Evolutionary conservation across 371 early-diverging fungal genomes (phyloP), one percentile per base, ranked within the genome.

Genomic region (Mucor sp.): DNA sequence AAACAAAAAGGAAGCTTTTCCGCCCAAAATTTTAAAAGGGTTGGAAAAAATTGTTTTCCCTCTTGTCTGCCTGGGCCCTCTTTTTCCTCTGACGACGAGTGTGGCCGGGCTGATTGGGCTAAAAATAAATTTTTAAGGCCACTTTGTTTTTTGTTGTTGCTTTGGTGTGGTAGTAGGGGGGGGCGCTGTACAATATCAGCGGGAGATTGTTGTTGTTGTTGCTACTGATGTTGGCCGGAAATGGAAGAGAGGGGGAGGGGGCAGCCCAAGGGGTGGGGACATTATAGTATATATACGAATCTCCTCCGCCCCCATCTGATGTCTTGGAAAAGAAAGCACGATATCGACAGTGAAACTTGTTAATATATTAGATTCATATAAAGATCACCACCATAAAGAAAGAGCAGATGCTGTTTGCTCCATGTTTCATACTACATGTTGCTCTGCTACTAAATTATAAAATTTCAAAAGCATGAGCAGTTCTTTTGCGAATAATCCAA

Each of bases 61-160:
- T 32, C 35, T 15, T 19, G n/a, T 2, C 9, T n/a, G n/a, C n/a
- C n/a, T 30, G 30, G 30, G 30, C 30, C 30, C 12, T 35, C 35
- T 35, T 35, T 35, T 21, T 33, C 17, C 11, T 19, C 33, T 21
- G 6, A 30, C 6, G 30, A 6, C 30, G n/a, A n/a, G n/a, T 33
- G 4, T 19, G 35, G 56, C 56, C 30, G 25, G 25, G 12, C 1
- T 41, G 37, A 60, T 25, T 60, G 41, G 41, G 21, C 1, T 21
- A 58, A 58, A 58, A 39, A 50, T 50, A 50, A 35, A 47, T 1
- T 50, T 62, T 62, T 50, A 62, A 50, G 50, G 62, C 62, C 37
- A 37, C 14, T 35, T 50, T 21, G 4, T 15, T 35, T 19, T 14
- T 37, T 0, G 23, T 50, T 21, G 4, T 15, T 35, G 9, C 37